Evolutionary conservation across 768 basidiomycete species (phyloP), one percentile per base, ranked within the genome.

Genomic region (Serpula lacrymans): DNA sequence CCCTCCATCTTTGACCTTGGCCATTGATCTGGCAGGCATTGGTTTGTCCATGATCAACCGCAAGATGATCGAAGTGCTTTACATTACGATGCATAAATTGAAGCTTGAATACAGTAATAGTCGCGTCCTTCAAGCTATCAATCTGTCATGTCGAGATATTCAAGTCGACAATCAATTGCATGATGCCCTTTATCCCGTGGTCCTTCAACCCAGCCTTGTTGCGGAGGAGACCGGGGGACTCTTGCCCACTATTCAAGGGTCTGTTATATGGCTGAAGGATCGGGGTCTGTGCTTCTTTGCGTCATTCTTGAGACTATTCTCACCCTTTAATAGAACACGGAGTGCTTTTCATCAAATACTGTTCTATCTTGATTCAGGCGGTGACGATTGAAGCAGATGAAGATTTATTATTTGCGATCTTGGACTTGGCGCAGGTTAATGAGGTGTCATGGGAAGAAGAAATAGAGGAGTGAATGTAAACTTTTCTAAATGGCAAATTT

Each of bases 121-220:
- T 54, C 65, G 76, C 1, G 72, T 84, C 26, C 84, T 89, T 5
- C 90, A 94, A 53, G 77, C 88, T 2, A 70, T 93, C 39, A 88
- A 79, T 34, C 27, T 98, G 25, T 79, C 84, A 6, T 87, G 85
- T 55, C 89, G 87, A n/a, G 82, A 75, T 51, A 72, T 99, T 9
- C 94, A 98, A 59, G 77, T 98, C 44, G 96, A 99, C 66, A 99
- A 98, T 57, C 96, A 99, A 58, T 77, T 99, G 10, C 95, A 98
- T 45, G 96, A 98, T 43, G 94, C 92, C 13, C 58, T 94, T 10
- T 99, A 84, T 69, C 93, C 96, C 2, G 93, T 98, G 41, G 81
- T 98, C 41, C 70, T 98, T 31, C 95, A 98, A 57, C 95, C 96
- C 0, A 92, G 91, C 6, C 88, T 92, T 0, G 75, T 97, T 23